These are phyloP conservation scores for Elsinoe fawcettii DNA, from an alignment of 2,329 filamentous ascomycete genomes.

Conservation along the genomic window DNA sequence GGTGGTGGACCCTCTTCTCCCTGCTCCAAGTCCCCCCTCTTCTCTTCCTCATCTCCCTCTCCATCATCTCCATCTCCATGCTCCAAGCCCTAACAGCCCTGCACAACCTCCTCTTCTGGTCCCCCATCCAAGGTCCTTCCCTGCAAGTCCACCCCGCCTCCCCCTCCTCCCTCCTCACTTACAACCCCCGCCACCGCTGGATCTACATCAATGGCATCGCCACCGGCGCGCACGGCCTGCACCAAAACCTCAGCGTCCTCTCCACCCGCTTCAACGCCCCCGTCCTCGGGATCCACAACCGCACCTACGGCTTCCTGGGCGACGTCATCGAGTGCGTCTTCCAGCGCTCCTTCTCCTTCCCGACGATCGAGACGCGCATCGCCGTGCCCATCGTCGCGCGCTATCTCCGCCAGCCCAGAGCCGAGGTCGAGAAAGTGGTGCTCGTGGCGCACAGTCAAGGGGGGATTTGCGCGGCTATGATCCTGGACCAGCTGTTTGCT, in stretches of 20 bases:
- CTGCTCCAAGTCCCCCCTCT: background rate
- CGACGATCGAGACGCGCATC: conserved; percentile 53
- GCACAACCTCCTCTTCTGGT: conserved; percentile 12
- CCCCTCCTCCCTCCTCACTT: background rate
- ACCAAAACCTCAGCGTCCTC: conserved; percentile 12
- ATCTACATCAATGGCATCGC: conserved; percentile 15
- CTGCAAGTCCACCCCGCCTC: conserved; percentile 6
- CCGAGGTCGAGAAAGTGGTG: conserved; percentile 54
- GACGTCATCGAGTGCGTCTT: conserved; percentile 71
- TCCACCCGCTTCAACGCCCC: conserved; percentile 12
- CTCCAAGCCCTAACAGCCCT: background rate
- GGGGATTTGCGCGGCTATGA: conserved; percentile 63
- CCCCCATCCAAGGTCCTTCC: conserved; percentile 4
- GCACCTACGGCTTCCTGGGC: conserved; percentile 55
- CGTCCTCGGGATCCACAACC: conserved; percentile 32
- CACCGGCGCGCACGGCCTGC: background rate
- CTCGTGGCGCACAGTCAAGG: conserved; percentile 73
- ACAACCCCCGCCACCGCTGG: conserved; percentile 12
- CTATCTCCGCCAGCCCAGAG: conserved; percentile 52
- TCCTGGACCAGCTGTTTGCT: conserved; percentile 68
- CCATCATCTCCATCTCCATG: conserved; percentile 2
- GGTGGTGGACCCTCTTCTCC: conserved; percentile 11
- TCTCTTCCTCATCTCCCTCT: background rate
- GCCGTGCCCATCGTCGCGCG: conserved; percentile 41
- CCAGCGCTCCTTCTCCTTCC: conserved; percentile 66